Conservation (phyloP, 352 stramenopile species). For the Thraustochytrium sp. region DNA sequence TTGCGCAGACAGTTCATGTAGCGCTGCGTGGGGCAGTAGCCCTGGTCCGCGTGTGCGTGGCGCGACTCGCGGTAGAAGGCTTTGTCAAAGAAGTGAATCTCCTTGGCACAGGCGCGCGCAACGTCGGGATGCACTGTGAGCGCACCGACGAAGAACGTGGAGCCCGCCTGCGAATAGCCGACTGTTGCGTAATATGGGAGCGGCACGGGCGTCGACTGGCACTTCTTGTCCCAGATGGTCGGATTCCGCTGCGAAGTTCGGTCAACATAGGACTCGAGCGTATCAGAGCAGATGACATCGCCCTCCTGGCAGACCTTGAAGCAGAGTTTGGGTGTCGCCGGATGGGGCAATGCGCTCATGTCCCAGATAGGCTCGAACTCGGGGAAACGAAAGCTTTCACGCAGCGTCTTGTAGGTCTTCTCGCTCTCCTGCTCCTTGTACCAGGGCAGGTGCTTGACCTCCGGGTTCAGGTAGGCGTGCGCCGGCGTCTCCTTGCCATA, state of each 20-base stretch:
- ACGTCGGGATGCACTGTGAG: neutral
- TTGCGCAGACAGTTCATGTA: too few relatives aligned
- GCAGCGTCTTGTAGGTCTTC: neutral
- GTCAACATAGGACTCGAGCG: neutral
- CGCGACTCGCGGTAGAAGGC: too few relatives aligned
- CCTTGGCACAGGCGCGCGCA: neutral
- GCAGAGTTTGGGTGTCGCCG: neutral
- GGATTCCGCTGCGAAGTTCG: neutral
- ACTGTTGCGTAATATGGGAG: neutral
- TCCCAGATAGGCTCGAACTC: neutral
- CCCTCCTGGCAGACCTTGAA: neutral
- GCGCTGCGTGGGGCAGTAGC: neutral
- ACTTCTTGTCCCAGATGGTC: neutral
- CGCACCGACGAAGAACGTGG: neutral
- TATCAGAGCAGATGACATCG: neutral
- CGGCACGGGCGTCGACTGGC: neutral
- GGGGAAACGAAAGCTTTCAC: neutral
- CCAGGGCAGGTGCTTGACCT: too few relatives aligned
- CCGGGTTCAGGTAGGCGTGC: too few relatives aligned
- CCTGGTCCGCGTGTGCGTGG: too few relatives aligned
- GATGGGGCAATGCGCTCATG: neutral
- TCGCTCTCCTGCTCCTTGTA: neutral
- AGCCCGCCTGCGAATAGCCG: neutral
- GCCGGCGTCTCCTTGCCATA: too few relatives aligned
- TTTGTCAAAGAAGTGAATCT: slow-evolving; percentile 24